Base-by-base conservation (phyloP, 2,329 filamentous ascomycete genomes). In the Rachicladosporium sp. region DNA sequence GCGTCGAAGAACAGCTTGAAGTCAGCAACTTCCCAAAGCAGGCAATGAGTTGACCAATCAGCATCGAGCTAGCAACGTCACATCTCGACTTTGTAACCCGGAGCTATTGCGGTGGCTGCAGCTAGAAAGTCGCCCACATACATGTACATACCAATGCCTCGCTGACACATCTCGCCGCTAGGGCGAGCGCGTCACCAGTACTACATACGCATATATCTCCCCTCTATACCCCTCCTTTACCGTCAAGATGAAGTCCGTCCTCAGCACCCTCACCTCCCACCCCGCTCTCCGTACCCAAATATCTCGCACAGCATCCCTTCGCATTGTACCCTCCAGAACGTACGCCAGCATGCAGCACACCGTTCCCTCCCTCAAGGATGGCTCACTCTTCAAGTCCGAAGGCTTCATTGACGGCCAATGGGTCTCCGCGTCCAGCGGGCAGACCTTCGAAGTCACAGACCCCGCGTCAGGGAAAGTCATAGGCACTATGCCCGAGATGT, bases 341-440 rank as follows among this genome's bases (percentile, higher is more conserved):
- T 68, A 65, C 57, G 59, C 64, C 32, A 46, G 37, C 31, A 66
- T 66, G 63, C 54, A 54, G 43, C 62, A 65, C 48, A 62, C 52
- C 34, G 58, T 65, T 29, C 65, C 65, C 38, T 47, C 58, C 21
- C 62, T 71, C 45, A 68, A 62, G 44, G 67, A 71, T 51, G 61
- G 63, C 46, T 66, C 62, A 13, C 74, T 98, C 44, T 75, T 96
- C 54, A 95, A 93, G 68, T 76, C 80, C 51, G 75, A 88, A 57
- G 66, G 78, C 54, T 95, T 89, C 58, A 79, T 96, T 56, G 89
- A 98, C 59, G 91, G 91, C 55, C 74, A 93, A 73, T 98, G 88
- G 84, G 75, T 93, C 46, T 72, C 74, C 51, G 84, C 89, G 51
- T 76, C 78, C 55, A 93, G 86, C 1, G 85, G 86, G 57, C 79